Percentiles rank a stretch among this genome's conserved stretches.
These are phyloP conservation scores for Hypoxylon sp. DNA, from an alignment of 2,329 filamentous ascomycete species.

Conservation along the genomic window DNA sequence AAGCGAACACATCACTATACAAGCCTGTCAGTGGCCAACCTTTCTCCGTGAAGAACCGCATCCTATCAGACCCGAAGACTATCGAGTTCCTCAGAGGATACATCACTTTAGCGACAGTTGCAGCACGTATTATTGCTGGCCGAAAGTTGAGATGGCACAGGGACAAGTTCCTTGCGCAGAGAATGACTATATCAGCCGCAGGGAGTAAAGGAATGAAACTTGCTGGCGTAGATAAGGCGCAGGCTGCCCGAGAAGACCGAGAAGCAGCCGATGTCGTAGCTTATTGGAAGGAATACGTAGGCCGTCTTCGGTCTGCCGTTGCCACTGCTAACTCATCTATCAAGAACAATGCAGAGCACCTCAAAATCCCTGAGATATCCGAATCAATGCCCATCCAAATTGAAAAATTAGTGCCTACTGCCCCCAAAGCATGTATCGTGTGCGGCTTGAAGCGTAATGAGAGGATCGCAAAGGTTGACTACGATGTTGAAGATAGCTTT, in stretches of 20 bases:
- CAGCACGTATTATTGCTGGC: slow-evolving; percentile 86
- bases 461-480: slow-evolving; percentile 80
- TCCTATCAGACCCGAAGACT: slow-evolving; percentile 74
- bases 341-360: slow-evolving; percentile 51
- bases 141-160: slow-evolving; percentile 92
- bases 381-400: slow-evolving; percentile 78
- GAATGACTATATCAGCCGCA: slow-evolving; percentile 87
- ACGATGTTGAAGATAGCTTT: slow-evolving; percentile 88
- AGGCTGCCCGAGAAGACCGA: slow-evolving; percentile 85
- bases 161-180: slow-evolving; percentile 85
- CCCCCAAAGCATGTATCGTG: slow-evolving; percentile 82
- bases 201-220: slow-evolving; percentile 92
- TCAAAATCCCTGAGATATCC: slow-evolving; percentile 77
- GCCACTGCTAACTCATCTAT: slow-evolving; percentile 71
- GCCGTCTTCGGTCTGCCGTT: slow-evolving; percentile 80
- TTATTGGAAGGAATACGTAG: slow-evolving; percentile 82
- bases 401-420: slow-evolving; percentile 80
- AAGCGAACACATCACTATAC: slow-evolving; percentile 75
- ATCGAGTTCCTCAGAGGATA: slow-evolving; percentile 75
- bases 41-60: slow-evolving; percentile 70
- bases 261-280: slow-evolving; percentile 84
- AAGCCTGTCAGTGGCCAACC: slow-evolving; percentile 73
- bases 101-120: slow-evolving; percentile 74
- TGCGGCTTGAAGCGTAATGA: slow-evolving; percentile 93
- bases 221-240: slow-evolving; percentile 84